Evolutionary conservation across 768 basidiomycete genomes (phyloP), one percentile per base, ranked within the genome.

Genomic region (Kondoa subrosea): DNA sequence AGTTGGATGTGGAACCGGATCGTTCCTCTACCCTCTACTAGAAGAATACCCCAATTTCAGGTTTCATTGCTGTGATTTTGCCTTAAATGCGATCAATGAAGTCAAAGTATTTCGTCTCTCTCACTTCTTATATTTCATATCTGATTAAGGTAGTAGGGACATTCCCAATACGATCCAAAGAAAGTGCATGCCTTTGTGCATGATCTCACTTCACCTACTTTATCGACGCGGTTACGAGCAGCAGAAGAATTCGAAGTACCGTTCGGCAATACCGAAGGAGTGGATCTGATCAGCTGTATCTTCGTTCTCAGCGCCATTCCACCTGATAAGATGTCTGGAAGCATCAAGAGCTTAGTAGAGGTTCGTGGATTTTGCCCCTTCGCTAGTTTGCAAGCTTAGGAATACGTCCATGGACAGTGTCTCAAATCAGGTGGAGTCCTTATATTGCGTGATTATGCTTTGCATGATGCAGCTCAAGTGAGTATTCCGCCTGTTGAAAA

Each of bases 131-230:
- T 50, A 8, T 50, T 50, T 50, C 40, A 50, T 8, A 50, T 8
- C 40, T 50, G 21, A 50, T 8, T 8, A 50, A 8, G 40, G 40
- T 8, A 8, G 40, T 21, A 50, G 40, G 30, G 30, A 12, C 61
- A 63, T 32, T 32, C 61, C 12, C 14, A 27, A 27, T 63, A 63
- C 61, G 61, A 27, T 17, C 61, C 61, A 16, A 31, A 27, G 3
- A 63, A 27, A 32, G 61, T 63, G 17, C 61, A 63, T n/a, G 61
- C 61, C n/a, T 63, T 63, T 63, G 61, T 63, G 15, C 61, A 63
- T n/a, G 61, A 63, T 33, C 34, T 63, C 29, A 63, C 61, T 16
- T 26, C 25, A 12, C 14, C 61, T 63, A 12, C 30, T 17, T 31
- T 27, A 63, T 27, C 3, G 61, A n/a, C 33, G 30, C 15, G n/a